Conservation (phyloP, 2,329 filamentous ascomycete species). For the Fusarium decemcellulare region DNA sequence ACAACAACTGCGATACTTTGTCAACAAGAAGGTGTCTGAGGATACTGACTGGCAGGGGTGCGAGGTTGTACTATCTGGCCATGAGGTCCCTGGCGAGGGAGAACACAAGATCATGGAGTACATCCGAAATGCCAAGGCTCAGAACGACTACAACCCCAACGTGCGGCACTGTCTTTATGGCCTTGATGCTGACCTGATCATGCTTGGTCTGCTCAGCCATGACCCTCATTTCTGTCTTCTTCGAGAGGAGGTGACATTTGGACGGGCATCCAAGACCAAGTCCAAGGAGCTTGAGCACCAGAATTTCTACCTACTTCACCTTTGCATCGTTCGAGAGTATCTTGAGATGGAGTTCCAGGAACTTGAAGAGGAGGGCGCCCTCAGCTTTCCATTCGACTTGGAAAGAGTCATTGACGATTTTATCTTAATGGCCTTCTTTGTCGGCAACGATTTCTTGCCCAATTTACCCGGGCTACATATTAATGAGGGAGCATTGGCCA, state of each 20-base stretch:
- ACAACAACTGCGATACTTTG: constrained; percentile 95
- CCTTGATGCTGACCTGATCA: constrained; percentile 97
- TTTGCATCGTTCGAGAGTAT: constrained; percentile 98
- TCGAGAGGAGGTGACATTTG: constrained; percentile 98
- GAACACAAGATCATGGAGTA: constrained; percentile 99
- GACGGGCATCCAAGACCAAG: constrained; percentile 87
- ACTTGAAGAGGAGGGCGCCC: constrained; percentile 78
- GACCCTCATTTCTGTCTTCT: constrained; percentile 98
- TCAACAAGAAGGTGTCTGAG: constrained; percentile 98
- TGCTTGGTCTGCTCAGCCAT: constrained; percentile 96
- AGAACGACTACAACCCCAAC: constrained; percentile 92
- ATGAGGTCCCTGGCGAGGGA: constrained; percentile 97
- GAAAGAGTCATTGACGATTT: constrained; percentile 99
- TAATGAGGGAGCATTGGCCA: constrained; percentile 95
- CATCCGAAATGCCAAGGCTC: constrained; percentile 96
- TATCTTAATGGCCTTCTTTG: constrained; percentile 99
- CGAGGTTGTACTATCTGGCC: constrained; percentile 95
- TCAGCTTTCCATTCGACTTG: constrained; percentile 89
- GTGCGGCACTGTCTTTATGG: constrained; percentile 97
- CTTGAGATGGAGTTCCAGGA: constrained; percentile 97
- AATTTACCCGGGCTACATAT: constrained; percentile 97
- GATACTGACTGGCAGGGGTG: constrained; percentile 98
- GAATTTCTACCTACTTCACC: constrained; percentile 97
- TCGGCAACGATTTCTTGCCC: constrained; percentile 98
- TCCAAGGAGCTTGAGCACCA: constrained; percentile 98